Base-by-base conservation (phyloP, 1,284 basidiomycete genomes). In the Phylloporus sp. region DNA sequence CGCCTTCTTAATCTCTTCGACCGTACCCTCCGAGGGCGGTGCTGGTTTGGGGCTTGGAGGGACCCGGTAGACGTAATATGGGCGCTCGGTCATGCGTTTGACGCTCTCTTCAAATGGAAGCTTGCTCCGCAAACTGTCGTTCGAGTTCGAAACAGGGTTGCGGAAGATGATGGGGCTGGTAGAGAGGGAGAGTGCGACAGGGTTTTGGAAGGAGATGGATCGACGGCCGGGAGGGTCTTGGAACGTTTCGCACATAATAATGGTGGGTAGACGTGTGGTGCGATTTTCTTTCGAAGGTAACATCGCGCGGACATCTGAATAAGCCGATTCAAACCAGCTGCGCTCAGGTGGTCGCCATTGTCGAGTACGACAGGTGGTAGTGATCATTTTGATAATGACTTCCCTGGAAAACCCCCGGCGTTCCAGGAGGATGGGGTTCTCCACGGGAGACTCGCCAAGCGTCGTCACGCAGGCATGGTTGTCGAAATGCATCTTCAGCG, bases 241-340 rank as follows among this genome's bases (percentile, higher is more conserved):
- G 42, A 71, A 66, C 58, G 55, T 51, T 28, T 72, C 68, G 62
- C 71, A 73, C 65, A 73, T 58, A 70, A 72, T 70, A 50, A 73
- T 60, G 37, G 61, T 70, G 47, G 73, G 60, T 5, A 24, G 18
- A 2, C 37, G 37, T 5, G 44, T 46, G 4, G 39, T 60, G 55
- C 29, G 62, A 69, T 42, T 52, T 6, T 62, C 60, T 55, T 32
- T 63, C 28, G 73, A 56, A 54, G 62, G 70, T 47, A 72, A 44
- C 28, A 74, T 69, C 22, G 66, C 62, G 15, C 62, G 72, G 26
- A 71, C 61, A 31, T 71, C 70, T 2, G 64, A 53, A 53, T 67
- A 42, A 22, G 66, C 70, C 0, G 70, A 70, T 11, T 71, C 44
- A 11, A 26, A 17, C 70, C 72, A 70, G 54, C 56, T 64, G 32